Evolutionary conservation across 148 eudicot genomes (phyloP).

Genomic region (Pouteria glomerata): DNA sequence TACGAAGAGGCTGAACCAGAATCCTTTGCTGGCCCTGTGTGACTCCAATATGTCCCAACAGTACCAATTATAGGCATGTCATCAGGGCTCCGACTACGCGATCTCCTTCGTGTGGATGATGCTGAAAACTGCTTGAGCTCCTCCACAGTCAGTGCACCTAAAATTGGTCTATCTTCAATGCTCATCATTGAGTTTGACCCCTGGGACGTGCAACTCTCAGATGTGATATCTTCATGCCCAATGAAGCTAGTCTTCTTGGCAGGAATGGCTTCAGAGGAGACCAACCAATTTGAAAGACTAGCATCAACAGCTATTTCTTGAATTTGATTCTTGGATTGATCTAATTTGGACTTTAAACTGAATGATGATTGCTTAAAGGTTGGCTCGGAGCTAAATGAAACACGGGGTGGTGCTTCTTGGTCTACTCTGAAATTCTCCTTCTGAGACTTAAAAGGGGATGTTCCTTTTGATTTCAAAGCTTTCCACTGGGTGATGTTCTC

Average conservation of each 20-base stretch:
- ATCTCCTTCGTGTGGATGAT: slow-evolving; percentile 49
- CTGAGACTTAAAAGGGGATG: slow-evolving; percentile 29
- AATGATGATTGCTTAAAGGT: slow-evolving; percentile 16
- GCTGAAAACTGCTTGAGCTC: slow-evolving; percentile 56
- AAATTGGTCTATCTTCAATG: slow-evolving; percentile 64
- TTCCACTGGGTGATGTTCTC: slow-evolving; percentile 79
- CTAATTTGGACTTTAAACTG: slow-evolving; percentile 23
- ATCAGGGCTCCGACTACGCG: slow-evolving; percentile 58
- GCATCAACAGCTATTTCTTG: slow-evolving; percentile 60
- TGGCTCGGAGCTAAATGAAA: slow-evolving; percentile 24
- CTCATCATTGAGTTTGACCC: slow-evolving; percentile 53
- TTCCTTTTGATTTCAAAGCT: slow-evolving; percentile 48
- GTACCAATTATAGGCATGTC: slow-evolving; percentile 58
- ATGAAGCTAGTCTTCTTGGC: slow-evolving; percentile 26
- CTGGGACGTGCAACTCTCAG: slow-evolving; percentile 43
- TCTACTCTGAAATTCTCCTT: slow-evolving; percentile 52
- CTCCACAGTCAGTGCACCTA: slow-evolving; percentile 69
- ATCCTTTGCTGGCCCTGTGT: slow-evolving; percentile 27
- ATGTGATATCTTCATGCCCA: slow-evolving; percentile 28
- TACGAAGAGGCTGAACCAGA: slow-evolving; percentile 51
- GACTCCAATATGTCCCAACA: slow-evolving; percentile 70
- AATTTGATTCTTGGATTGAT: slow-evolving; percentile 21
- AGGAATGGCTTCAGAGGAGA: slow-evolving; percentile 39
- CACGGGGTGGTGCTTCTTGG: slow-evolving; percentile 23
- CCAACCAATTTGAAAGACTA: slow-evolving; percentile 80